phyloP scores from a whole-genome alignment of 768 basidiomycete genomes.

The Boletus rex-veris region DNA sequence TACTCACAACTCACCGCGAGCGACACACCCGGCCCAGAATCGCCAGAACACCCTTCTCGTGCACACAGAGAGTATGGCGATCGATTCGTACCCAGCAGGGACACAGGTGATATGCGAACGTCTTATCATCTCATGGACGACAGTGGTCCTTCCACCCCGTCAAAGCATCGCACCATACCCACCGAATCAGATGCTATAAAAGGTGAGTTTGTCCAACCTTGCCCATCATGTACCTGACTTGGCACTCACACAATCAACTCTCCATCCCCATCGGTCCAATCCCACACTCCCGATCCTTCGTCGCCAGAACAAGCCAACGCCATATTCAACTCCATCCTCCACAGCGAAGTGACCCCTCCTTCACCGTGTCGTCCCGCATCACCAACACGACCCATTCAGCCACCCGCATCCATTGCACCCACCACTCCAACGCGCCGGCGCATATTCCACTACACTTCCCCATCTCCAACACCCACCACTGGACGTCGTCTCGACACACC shows the following conservation, averaged over 20 bases:
- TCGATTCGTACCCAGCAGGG: conserved; percentile 64
- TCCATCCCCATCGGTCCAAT: conserved; percentile 19
- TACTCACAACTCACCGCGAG: conserved; percentile 50
- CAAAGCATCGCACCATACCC: conserved; percentile 60
- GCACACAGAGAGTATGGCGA: conserved; percentile 44
- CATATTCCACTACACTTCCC: conserved; percentile 66
- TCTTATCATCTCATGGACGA: conserved; percentile 60
- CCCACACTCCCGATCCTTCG: conserved; percentile 1
- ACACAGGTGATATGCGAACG: conserved; percentile 57
- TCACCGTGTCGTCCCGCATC: conserved; percentile 62
- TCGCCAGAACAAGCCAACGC: conserved; percentile 76
- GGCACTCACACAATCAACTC: conserved; percentile 3
- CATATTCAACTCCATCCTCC: conserved; percentile 72
- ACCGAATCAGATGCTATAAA: conserved; percentile 75
- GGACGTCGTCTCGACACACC: conserved; percentile 70
- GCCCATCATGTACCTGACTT: neutral
- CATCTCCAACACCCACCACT: conserved; percentile 48
- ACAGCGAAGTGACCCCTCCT: conserved; percentile 74
- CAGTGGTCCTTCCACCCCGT: conserved; percentile 52
- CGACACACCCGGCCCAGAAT: conserved; percentile 45
- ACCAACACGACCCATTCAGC: conserved; percentile 45
- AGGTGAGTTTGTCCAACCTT: conserved; percentile 39
- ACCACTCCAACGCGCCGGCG: conserved; percentile 51
- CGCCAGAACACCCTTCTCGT: conserved; percentile 33
- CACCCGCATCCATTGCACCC: conserved; percentile 38